A percentile compares a stretch with the other conserved stretches of the same genome.
These are phyloP conservation scores for Penicillium decumbens DNA, from an alignment of 2,329 filamentous ascomycete genomes.

Conservation along the genomic window DNA sequence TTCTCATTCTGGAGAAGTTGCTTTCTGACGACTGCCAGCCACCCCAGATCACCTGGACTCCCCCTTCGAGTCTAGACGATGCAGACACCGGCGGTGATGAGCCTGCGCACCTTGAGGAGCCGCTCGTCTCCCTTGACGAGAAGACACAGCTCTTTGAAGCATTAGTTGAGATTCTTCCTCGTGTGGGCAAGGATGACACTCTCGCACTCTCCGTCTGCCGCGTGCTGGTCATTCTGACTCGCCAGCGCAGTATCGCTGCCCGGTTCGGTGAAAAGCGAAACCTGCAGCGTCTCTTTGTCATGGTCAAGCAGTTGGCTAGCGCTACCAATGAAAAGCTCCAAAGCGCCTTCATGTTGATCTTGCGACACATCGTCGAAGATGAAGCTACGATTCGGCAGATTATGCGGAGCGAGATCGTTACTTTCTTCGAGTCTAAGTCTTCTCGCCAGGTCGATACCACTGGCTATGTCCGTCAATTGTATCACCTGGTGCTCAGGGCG, in stretches of 20 bases:
- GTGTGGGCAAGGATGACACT: conserved; percentile 79
- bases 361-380: conserved; percentile 92
- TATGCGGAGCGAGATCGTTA: conserved; percentile 82
- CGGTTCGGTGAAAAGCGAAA: conserved; percentile 81
- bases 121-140: conserved; percentile 60
- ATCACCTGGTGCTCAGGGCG: conserved; percentile 72
- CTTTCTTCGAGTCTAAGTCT: conserved; percentile 62
- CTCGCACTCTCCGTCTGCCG: conserved; percentile 78
- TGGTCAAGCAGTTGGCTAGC: conserved; percentile 87
- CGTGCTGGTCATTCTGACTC: conserved; percentile 81
- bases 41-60: conserved; percentile 65
- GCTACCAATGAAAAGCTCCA: conserved; percentile 71
- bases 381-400: conserved; percentile 85
- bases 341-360: conserved; percentile 72
- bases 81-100: conserved; percentile 48
- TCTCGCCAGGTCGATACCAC: conserved; percentile 63
- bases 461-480: conserved; percentile 69
- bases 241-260: conserved; percentile 68
- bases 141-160: conserved; percentile 68
- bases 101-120: conserved; percentile 57
- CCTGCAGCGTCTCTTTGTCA: conserved; percentile 83
- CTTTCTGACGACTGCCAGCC: conserved; percentile 87
- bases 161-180: conserved; percentile 77
- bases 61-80: conserved; percentile 46
- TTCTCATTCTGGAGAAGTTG: conserved; percentile 84